phyloP scores from a whole-genome alignment of 305 asterid species.

The Rubia peregrina region DNA sequence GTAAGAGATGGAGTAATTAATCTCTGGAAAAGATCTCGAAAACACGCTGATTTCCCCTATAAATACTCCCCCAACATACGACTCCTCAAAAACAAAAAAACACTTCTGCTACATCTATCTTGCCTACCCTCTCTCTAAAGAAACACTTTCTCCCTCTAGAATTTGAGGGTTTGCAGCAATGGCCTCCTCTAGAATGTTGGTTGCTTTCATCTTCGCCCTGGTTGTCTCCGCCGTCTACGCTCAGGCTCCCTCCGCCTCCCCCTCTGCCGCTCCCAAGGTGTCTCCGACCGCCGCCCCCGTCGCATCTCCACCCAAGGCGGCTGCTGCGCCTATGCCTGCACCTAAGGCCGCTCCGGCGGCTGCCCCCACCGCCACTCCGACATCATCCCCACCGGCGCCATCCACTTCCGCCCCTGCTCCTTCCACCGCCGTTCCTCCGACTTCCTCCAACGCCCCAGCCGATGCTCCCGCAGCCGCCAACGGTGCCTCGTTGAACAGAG shows the following conservation, averaged over 20 bases:
- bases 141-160: background rate
- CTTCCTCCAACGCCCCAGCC: background rate
- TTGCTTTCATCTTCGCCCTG: background rate
- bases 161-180: background rate
- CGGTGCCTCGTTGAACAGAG: background rate
- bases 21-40: background rate
- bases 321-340: background rate
- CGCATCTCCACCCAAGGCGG: conserved; percentile 1
- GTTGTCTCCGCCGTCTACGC: background rate
- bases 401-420: background rate
- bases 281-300: background rate
- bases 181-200: background rate
- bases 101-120: background rate
- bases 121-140: background rate
- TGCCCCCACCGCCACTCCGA: background rate
- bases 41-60: background rate
- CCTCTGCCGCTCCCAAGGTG: background rate
- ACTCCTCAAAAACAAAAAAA: background rate
- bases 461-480: background rate
- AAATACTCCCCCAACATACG: background rate
- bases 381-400: background rate
- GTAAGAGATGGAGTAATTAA: too few relatives aligned
- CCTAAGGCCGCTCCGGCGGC: background rate
- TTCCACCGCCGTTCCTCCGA: background rate
- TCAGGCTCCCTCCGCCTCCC: conserved; percentile 1